phyloP scores from a whole-genome alignment of 768 basidiomycete species.

The Terana coerulea region DNA sequence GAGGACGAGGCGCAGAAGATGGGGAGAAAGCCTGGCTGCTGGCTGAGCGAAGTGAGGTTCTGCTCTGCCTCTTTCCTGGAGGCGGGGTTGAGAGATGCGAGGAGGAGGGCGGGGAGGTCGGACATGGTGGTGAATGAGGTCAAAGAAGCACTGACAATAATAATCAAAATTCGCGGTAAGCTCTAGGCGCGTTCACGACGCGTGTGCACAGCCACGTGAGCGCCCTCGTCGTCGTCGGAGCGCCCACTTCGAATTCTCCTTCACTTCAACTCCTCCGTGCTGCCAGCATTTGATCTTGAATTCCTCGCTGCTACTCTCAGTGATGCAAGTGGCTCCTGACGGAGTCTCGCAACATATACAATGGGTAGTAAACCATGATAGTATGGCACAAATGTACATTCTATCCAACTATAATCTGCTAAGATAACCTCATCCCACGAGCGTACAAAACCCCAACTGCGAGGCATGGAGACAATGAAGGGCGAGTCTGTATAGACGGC shows the following conservation, averaged over 20 bases:
- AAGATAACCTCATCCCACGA: slow-evolving; percentile 5
- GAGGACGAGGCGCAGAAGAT: slow-evolving; percentile 77
- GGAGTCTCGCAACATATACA: too few relatives aligned
- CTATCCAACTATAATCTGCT: slow-evolving; percentile 6
- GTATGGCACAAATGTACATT: slow-evolving; percentile 1
- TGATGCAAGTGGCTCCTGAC: too few relatives aligned
- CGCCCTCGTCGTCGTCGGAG: background rate
- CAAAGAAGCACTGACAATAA: background rate
- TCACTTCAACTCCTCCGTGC: too few relatives aligned
- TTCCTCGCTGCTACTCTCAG: too few relatives aligned
- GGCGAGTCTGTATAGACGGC: background rate
- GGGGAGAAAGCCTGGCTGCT: slow-evolving; percentile 73
- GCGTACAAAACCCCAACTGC: slow-evolving; percentile 1
- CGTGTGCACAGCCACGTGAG: slow-evolving; percentile 3
- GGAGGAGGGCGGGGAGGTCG: slow-evolving; percentile 64
- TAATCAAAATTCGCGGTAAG: slow-evolving; percentile 4
- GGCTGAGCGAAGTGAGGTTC: slow-evolving; percentile 60
- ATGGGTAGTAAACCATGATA: background rate
- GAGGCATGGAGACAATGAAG: background rate
- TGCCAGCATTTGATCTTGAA: too few relatives aligned
- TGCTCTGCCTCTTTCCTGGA: slow-evolving; percentile 82
- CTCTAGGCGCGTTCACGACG: slow-evolving; percentile 7
- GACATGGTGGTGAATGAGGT: slow-evolving; percentile 43
- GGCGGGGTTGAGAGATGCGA: slow-evolving; percentile 64
- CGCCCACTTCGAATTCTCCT: too few relatives aligned